Percentiles rank a stretch among this genome's conserved stretches.
Conservation (phyloP, 148 eudicot genomes). For the Persicaria tinctoria region DNA sequence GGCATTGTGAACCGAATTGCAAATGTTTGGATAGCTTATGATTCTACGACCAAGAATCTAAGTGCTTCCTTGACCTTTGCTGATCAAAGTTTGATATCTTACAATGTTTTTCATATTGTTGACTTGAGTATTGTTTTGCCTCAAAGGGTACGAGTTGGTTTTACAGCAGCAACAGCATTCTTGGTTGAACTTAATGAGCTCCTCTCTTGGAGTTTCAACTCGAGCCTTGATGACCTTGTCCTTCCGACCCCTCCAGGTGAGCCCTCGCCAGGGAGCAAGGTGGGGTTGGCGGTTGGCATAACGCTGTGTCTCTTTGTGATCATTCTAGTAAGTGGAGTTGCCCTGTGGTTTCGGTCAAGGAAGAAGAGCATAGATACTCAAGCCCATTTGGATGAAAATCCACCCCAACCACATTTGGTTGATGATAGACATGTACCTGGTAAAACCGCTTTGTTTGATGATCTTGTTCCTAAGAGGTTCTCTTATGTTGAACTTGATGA, state of each 20-base stretch:
- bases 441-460: slow-evolving; percentile 16
- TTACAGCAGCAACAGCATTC: slow-evolving; percentile 42
- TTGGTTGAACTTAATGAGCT: slow-evolving; percentile 22
- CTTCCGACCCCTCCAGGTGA: neutral
- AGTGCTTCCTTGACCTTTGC: slow-evolving; percentile 36
- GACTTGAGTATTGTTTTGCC: slow-evolving; percentile 39
- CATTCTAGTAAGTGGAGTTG: slow-evolving; percentile 10
- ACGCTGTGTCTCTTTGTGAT: slow-evolving; percentile 16
- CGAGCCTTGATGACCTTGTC: slow-evolving; percentile 21
- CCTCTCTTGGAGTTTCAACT: slow-evolving; percentile 35
- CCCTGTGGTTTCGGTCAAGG: neutral
- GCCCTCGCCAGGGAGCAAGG: neutral
- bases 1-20: slow-evolving; percentile 34
- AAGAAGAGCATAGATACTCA: neutral
- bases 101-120: slow-evolving; percentile 23
- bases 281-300: slow-evolving; percentile 15
- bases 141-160: slow-evolving; percentile 42
- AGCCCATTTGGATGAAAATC: no score
- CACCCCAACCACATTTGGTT: no score
- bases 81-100: slow-evolving; percentile 21
- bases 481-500: slow-evolving; percentile 3
- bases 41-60: slow-evolving; percentile 30
- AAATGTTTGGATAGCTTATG: slow-evolving; percentile 41
- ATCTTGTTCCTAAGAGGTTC: slow-evolving; percentile 19
- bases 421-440: neutral